Evolutionary conservation across 1,139 yeast genomes (phyloP).

Genomic region (Zhuliangozyma blackwelliae): DNA sequence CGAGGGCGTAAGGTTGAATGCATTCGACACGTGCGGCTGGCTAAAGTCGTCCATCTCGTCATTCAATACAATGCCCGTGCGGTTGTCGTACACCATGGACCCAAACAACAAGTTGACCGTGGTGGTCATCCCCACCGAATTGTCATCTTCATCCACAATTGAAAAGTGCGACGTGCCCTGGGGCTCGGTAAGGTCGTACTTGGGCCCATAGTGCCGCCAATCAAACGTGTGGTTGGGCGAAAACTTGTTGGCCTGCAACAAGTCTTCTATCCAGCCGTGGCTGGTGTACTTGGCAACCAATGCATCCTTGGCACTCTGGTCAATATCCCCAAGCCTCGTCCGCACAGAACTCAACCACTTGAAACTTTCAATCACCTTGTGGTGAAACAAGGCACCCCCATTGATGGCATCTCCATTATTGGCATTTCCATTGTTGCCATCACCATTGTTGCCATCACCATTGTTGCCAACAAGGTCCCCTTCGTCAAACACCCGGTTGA

Average conservation of each 20-base stretch:
- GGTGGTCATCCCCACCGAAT: conserved; percentile 84
- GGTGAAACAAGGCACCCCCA: conserved; percentile 44
- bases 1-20: conserved; percentile 79
- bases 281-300: conserved; percentile 29
- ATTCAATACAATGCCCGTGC: conserved; percentile 79
- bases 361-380: conserved; percentile 77
- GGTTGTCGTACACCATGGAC: conserved; percentile 71
- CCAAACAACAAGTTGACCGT: conserved; percentile 89
- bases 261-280: conserved; percentile 52
- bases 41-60: conserved; percentile 96
- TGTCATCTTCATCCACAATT: conserved; percentile 62
- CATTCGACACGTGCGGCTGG: conserved; percentile 63
- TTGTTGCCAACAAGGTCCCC: not conserved
- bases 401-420: too few relatives aligned
- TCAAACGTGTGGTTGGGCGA: conserved; percentile 54
- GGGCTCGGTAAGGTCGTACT: conserved; percentile 68
- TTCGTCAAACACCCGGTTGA: conserved; percentile 24
- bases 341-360: conserved; percentile 91
- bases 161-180: conserved; percentile 90
- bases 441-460: too few relatives aligned
- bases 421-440: conserved; percentile 8
- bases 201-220: conserved; percentile 76
- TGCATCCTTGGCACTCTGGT: conserved; percentile 15
- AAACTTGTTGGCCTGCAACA: conserved; percentile 40
- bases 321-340: conserved; percentile 70